Percentiles rank a stretch among this genome's conserved stretches.
phyloP scores from a whole-genome alignment of 2,329 filamentous ascomycete species.

The Macrophomina phaseolina region DNA sequence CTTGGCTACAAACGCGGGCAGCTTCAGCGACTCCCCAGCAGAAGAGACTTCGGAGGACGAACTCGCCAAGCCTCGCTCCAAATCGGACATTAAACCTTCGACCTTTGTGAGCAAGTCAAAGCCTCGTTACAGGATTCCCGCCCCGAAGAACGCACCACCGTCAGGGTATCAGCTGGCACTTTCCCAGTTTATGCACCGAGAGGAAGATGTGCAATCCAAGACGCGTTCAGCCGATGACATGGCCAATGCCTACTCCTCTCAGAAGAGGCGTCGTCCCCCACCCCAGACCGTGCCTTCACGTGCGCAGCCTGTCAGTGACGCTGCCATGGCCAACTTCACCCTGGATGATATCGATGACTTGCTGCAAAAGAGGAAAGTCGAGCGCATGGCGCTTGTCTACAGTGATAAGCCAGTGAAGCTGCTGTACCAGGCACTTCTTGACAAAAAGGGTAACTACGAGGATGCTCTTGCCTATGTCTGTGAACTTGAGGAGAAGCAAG shows the following conservation, averaged over 20 bases:
- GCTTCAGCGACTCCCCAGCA: constrained; percentile 44
- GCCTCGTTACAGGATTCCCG: not conserved
- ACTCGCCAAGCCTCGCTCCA: constrained; percentile 54
- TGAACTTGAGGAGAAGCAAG: constrained; percentile 42
- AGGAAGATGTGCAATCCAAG: not conserved
- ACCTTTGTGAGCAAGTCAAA: constrained; percentile 53
- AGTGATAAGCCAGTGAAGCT: constrained; percentile 53
- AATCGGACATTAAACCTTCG: constrained; percentile 66
- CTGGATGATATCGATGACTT: constrained; percentile 51
- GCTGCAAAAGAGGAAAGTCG: constrained; percentile 56
- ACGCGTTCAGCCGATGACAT: constrained; percentile 42
- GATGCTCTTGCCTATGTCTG: constrained; percentile 59
- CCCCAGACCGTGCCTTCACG: constrained; percentile 42
- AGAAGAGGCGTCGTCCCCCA: constrained; percentile 8
- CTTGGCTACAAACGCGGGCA: constrained; percentile 32
- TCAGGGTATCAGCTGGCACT: not conserved
- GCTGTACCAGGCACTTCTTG: constrained; percentile 57
- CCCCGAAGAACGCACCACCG: not conserved
- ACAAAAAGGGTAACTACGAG: constrained; percentile 59
- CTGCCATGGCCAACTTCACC: constrained; percentile 26
- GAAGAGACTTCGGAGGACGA: constrained; percentile 49
- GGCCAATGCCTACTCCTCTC: constrained; percentile 30
- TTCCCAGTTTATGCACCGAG: not conserved
- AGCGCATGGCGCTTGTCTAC: constrained; percentile 57
- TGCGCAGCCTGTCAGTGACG: constrained; percentile 37